Evolutionary conservation across 2,329 filamentous ascomycete genomes (phyloP).

Genomic region (Raffaelea albimanens): DNA sequence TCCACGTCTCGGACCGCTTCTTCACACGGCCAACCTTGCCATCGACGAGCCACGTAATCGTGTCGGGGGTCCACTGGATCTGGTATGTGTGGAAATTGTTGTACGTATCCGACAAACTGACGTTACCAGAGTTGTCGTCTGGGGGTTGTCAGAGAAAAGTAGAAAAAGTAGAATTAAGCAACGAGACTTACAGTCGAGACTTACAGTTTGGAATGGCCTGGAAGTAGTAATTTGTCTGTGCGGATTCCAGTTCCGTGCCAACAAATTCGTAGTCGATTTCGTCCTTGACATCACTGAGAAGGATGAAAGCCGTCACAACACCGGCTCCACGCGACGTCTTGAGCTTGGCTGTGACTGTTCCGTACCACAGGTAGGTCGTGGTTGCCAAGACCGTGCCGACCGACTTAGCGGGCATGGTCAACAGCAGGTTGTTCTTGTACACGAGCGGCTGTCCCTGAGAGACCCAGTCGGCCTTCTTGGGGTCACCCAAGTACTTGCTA

Average conservation of each 20-base stretch:
- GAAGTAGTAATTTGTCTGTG: constrained; percentile 95
- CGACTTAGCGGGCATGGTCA: constrained; percentile 83
- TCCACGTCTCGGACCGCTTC: constrained; percentile 74
- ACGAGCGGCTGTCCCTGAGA: constrained; percentile 65
- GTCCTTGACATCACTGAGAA: constrained; percentile 92
- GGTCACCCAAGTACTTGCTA: constrained; percentile 77
- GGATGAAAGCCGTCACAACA: constrained; percentile 95
- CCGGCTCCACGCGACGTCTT: constrained; percentile 77
- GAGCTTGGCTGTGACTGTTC: constrained; percentile 76
- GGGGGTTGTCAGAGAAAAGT: constrained; percentile 1
- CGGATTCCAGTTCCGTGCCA: constrained; percentile 64
- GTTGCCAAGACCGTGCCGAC: constrained; percentile 79
- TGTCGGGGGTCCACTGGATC: constrained; percentile 83
- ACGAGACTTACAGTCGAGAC: constrained; percentile 30
- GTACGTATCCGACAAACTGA: constrained; percentile 62
- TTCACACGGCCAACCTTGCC: constrained; percentile 66
- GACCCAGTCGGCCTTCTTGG: constrained; percentile 77
- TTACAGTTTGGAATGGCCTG: constrained; percentile 87
- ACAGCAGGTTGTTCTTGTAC: constrained; percentile 60
- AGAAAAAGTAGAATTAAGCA: constrained; percentile 1
- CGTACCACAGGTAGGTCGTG: constrained; percentile 93
- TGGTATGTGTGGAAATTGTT: constrained; percentile 80
- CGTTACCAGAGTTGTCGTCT: constrained; percentile 71
- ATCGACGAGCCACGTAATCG: constrained; percentile 80
- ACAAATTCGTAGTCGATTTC: constrained; percentile 98